Percentiles rank a stretch among this genome's conserved stretches.
Evolutionary conservation across 371 early-diverging fungal genomes (phyloP).

Genomic region (Mortierella sp.): DNA sequence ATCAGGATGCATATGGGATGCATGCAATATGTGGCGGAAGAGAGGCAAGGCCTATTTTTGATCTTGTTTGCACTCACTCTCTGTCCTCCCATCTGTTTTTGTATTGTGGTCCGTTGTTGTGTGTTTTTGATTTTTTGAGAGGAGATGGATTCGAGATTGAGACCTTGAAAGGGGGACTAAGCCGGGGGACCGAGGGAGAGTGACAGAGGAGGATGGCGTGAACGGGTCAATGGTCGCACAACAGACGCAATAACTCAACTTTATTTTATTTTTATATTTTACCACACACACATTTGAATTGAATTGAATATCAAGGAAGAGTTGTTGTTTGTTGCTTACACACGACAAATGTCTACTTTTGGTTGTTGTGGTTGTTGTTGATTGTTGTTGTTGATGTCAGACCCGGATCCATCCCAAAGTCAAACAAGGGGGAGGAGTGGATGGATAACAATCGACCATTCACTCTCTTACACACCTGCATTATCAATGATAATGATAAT

Average conservation of each 20-base stretch:
- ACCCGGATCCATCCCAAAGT: not conserved
- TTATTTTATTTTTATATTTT: slow-evolving; percentile 13
- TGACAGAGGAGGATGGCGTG: not conserved
- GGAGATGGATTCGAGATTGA: slow-evolving; percentile 11
- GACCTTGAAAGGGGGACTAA: slow-evolving; percentile 1
- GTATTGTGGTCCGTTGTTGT: not conserved
- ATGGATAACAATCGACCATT: not conserved
- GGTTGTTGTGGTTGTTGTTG: not conserved
- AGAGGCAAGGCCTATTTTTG: slow-evolving; percentile 3
- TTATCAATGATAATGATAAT: not conserved
- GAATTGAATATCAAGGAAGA: not conserved
- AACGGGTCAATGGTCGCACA: slow-evolving; percentile 1
- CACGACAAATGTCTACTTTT: slow-evolving; percentile 4
- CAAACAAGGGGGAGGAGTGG: no score
- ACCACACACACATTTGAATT: not conserved
- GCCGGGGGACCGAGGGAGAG: not conserved
- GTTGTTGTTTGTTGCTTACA: slow-evolving; percentile 11
- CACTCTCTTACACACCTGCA: not conserved
- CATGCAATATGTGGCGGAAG: slow-evolving; percentile 7
- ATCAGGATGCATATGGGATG: not conserved
- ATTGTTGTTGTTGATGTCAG: not conserved
- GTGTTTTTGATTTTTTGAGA: not conserved
- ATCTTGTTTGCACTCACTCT: not conserved
- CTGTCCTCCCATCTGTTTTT: not conserved
- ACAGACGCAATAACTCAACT: slow-evolving; percentile 3